Evolutionary conservation across 257 asterid genomes (phyloP).

Genomic region (Catharanthus roseus): DNA sequence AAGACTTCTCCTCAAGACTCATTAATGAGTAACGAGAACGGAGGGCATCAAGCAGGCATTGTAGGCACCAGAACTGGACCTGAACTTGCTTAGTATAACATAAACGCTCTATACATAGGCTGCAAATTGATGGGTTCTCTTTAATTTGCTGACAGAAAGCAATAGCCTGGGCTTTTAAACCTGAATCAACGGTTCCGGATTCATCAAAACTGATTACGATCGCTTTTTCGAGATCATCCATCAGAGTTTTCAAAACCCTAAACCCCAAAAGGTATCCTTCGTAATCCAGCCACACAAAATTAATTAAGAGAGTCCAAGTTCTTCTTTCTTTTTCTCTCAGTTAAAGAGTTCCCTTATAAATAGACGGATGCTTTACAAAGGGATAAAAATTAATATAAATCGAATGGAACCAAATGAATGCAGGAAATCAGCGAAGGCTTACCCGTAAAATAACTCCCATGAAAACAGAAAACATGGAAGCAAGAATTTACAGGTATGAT

Average conservation of each 20-base stretch:
- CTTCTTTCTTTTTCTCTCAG: neutral
- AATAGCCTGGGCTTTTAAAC: constrained; percentile 65
- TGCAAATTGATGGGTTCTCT: constrained; percentile 59
- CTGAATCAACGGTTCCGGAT: constrained; percentile 60
- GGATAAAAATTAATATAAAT: neutral
- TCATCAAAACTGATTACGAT: constrained; percentile 81
- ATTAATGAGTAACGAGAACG: constrained; percentile 58
- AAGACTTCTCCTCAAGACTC: constrained; percentile 63
- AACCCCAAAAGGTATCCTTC: constrained; percentile 29
- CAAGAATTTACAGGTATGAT: constrained; percentile 16
- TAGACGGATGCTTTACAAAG: neutral
- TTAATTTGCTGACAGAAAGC: constrained; percentile 66
- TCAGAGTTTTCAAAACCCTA: constrained; percentile 38
- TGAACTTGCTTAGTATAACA: constrained; percentile 54
- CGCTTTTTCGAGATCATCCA: constrained; percentile 97
- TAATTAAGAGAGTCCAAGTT: neutral
- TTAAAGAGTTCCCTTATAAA: no score
- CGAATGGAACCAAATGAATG: constrained; percentile 9
- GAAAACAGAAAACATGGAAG: neutral
- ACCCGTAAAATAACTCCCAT: constrained; percentile 9
- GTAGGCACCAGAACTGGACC: constrained; percentile 96
- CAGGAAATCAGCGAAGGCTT: constrained; percentile 26
- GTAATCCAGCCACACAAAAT: constrained; percentile 1
- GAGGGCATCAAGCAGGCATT: constrained; percentile 74
- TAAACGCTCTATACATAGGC: constrained; percentile 64